Conservation (phyloP, 345 rosid species). For the Populus davidiana region DNA sequence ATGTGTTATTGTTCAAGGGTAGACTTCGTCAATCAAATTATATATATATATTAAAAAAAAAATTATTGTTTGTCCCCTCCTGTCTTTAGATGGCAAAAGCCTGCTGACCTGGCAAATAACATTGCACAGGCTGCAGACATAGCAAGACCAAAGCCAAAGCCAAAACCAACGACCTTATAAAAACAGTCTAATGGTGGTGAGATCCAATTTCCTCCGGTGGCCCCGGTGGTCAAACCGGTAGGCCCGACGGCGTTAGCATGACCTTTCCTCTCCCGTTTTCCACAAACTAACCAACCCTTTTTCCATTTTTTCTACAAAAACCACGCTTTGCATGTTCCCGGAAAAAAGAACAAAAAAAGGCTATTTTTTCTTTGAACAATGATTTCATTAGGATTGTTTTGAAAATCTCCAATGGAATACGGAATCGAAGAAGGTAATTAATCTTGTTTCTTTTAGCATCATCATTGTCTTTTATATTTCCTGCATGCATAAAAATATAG, state of each 20-base stretch:
- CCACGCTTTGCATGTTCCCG: neutral
- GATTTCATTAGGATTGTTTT: neutral
- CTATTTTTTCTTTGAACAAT: neutral
- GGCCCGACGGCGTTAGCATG: neutral
- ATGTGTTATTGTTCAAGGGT: too few species aligned
- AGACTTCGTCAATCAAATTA: too few species aligned
- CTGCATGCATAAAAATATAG: neutral
- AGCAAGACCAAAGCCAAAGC: too few species aligned
- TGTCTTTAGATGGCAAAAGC: too few species aligned
- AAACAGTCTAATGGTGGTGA: neutral
- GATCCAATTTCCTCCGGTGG: neutral
- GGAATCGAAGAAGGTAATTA: constrained; percentile 5
- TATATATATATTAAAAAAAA: too few species aligned
- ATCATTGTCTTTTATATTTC: neutral
- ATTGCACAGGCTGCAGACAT: too few species aligned
- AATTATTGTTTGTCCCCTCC: too few species aligned
- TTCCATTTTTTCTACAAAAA: neutral
- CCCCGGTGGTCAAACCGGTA: neutral
- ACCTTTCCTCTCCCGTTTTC: neutral
- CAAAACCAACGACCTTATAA: too few species aligned
- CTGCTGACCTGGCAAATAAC: too few species aligned
- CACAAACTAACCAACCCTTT: neutral
- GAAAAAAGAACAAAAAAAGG: too few species aligned
- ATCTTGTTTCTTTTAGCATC: neutral
- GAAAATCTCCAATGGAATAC: neutral